Percentiles rank a stretch among this genome's conserved stretches.
Evolutionary conservation across 768 basidiomycete genomes (phyloP).

Genomic region (Kwoniella sp.): DNA sequence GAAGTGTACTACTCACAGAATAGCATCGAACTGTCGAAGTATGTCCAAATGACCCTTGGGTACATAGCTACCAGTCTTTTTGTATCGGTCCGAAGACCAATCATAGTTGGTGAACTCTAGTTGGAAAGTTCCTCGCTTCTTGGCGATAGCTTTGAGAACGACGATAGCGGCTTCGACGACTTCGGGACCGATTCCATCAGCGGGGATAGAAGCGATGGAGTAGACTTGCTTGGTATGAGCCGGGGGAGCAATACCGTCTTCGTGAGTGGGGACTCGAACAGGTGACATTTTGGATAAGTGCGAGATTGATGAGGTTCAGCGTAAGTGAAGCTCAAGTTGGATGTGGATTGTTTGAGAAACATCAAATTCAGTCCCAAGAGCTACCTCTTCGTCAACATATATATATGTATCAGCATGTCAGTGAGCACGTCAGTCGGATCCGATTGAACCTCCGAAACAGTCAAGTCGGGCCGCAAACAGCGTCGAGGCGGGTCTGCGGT

Average conservation of each 20-base stretch:
- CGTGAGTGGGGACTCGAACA: background rate
- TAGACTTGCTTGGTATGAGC: slow-evolving; percentile 40
- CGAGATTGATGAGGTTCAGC: background rate
- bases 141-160: slow-evolving; percentile 59
- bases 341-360: too few relatives aligned
- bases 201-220: slow-evolving; percentile 61
- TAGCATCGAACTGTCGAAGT: slow-evolving; percentile 47
- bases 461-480: background rate
- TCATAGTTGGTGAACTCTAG: slow-evolving; percentile 60
- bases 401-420: too few relatives aligned
- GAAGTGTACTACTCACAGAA: too few relatives aligned
- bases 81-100: slow-evolving; percentile 61
- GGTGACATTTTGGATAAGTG: background rate
- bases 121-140: slow-evolving; percentile 58
- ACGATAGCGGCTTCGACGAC: slow-evolving; percentile 61
- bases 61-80: slow-evolving; percentile 60
- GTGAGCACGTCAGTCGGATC: too few relatives aligned
- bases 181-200: slow-evolving; percentile 64
- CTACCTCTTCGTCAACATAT: too few relatives aligned
- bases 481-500: background rate
- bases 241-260: background rate
- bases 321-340: too few relatives aligned
- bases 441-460: too few relatives aligned
- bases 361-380: too few relatives aligned
- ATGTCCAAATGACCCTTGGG: slow-evolving; percentile 54